Evolutionary conservation across 2,329 filamentous ascomycete species (phyloP).

Genomic region (Ophiostoma fasciatum): DNA sequence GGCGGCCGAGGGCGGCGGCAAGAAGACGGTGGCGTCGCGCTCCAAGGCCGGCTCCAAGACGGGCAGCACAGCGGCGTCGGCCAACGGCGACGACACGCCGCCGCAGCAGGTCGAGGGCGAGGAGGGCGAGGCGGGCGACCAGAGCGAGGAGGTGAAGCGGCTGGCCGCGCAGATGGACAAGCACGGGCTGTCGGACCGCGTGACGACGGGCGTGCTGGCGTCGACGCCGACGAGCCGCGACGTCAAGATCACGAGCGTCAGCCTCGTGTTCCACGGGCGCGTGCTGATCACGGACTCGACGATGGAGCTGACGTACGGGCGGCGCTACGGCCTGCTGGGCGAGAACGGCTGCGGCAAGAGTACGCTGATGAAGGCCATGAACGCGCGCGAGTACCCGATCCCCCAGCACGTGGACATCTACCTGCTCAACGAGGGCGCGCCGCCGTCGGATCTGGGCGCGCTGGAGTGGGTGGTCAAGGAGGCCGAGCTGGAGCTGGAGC

Average conservation of each 20-base stretch:
- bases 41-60: constrained; percentile 53
- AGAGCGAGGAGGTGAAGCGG: constrained; percentile 71
- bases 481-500: constrained; percentile 82
- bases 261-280: constrained; percentile 92
- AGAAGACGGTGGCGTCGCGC: constrained; percentile 57
- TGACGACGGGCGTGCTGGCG: constrained; percentile 90
- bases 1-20: constrained; percentile 57
- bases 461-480: constrained; percentile 95
- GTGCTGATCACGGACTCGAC: constrained; percentile 90
- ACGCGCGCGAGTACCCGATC: constrained; percentile 85
- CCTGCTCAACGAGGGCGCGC: constrained; percentile 91
- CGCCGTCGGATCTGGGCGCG: constrained; percentile 74
- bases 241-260: constrained; percentile 90
- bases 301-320: constrained; percentile 82
- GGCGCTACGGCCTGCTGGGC: constrained; percentile 85
- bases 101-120: constrained; percentile 28
- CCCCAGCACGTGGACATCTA: constrained; percentile 97
- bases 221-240: constrained; percentile 78
- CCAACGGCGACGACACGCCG: constrained; percentile 52
- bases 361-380: constrained; percentile 91
- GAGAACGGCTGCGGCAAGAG: constrained; percentile 99
- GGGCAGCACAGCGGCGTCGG: constrained; percentile 47
- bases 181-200: constrained; percentile 88
- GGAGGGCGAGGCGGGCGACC: constrained; percentile 52
- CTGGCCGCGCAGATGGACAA: constrained; percentile 89